Percentiles rank a stretch among this genome's conserved stretches.
phyloP scores from a whole-genome alignment of 1,284 basidiomycete species.

The Filobasidium uniguttulatum region DNA sequence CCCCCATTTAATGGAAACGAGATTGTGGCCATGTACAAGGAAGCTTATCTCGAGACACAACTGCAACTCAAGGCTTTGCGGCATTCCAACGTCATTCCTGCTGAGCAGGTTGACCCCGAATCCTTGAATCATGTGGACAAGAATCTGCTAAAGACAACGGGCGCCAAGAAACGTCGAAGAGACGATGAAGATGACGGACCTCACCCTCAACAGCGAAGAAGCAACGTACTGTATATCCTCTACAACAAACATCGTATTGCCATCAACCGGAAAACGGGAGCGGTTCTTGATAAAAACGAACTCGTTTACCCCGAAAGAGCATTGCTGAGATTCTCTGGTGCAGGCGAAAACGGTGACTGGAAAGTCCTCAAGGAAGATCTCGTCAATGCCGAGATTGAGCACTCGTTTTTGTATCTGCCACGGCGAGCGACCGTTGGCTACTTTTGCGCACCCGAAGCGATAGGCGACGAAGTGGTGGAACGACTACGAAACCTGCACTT shows the following conservation, averaged over 20 bases:
- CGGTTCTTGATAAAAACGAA: conserved; percentile 25
- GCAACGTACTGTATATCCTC: conserved; percentile 30
- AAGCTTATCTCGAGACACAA: not conserved
- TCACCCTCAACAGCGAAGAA: conserved; percentile 1
- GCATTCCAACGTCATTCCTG: not conserved
- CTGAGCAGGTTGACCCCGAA: not conserved
- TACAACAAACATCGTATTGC: conserved; percentile 41
- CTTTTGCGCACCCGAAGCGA: conserved; percentile 12
- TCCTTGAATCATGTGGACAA: not conserved
- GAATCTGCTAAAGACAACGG: not conserved
- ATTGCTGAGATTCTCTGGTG: conserved; percentile 30
- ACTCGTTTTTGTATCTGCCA: conserved; percentile 15
- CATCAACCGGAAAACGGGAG: conserved; percentile 53
- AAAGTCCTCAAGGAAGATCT: conserved; percentile 37
- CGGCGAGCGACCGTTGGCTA: conserved; percentile 9
- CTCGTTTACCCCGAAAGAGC: conserved; percentile 38
- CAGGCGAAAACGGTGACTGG: conserved; percentile 38
- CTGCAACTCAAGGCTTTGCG: not conserved
- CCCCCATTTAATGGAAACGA: conserved; percentile 62
- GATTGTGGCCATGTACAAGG: conserved; percentile 75
- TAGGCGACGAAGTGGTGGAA: conserved; percentile 11
- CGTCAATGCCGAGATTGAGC: conserved; percentile 12
- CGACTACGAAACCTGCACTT: conserved; percentile 7
- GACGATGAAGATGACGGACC: conserved; percentile 6
- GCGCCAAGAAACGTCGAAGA: conserved; percentile 6